phyloP scores from a whole-genome alignment of 1,139 yeast species.

The Pichia inconspicua region DNA sequence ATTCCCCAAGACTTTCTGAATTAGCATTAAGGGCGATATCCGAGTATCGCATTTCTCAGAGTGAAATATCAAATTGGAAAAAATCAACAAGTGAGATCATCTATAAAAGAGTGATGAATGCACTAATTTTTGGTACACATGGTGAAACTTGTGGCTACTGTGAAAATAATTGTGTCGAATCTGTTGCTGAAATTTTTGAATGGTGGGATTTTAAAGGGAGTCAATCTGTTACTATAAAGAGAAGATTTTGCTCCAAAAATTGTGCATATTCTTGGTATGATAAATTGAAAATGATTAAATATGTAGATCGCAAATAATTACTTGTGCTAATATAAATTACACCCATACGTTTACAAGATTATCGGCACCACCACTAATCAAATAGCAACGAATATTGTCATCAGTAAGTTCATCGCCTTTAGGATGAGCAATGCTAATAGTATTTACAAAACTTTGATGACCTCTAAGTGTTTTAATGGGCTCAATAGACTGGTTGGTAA shows the following conservation, averaged over 20 bases:
- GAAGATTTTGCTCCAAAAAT: slow-evolving; percentile 39
- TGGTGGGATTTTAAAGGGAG: slow-evolving; percentile 52
- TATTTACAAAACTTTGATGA: slow-evolving; percentile 69
- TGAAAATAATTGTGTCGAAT: slow-evolving; percentile 35
- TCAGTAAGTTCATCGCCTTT: slow-evolving; percentile 22
- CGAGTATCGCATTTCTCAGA: slow-evolving; percentile 35
- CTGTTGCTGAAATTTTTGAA: slow-evolving; percentile 48
- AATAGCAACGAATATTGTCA: slow-evolving; percentile 45
- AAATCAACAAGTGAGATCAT: slow-evolving; percentile 31
- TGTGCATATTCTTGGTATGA: slow-evolving; percentile 33
- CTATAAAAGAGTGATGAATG: slow-evolving; percentile 35
- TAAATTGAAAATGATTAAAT: slow-evolving; percentile 11
- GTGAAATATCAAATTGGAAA: slow-evolving; percentile 42
- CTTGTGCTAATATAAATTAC: slow-evolving; percentile 15
- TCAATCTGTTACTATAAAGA: slow-evolving; percentile 35
- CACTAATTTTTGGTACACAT: slow-evolving; percentile 37
- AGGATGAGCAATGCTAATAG: slow-evolving; percentile 53
- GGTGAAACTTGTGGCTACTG: slow-evolving; percentile 49
- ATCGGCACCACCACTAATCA: slow-evolving; percentile 57
- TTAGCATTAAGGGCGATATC: slow-evolving; percentile 39
- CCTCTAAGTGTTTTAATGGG: slow-evolving; percentile 51
- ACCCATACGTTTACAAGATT: slow-evolving; percentile 47
- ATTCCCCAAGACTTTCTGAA: slow-evolving; percentile 37
- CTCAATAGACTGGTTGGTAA: slow-evolving; percentile 35
- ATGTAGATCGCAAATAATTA: not conserved